Evolutionary conservation across 73 alveolate genomes (phyloP), one percentile per base, ranked within the genome.

Genomic region (Paramecium pentaurelia): DNA sequence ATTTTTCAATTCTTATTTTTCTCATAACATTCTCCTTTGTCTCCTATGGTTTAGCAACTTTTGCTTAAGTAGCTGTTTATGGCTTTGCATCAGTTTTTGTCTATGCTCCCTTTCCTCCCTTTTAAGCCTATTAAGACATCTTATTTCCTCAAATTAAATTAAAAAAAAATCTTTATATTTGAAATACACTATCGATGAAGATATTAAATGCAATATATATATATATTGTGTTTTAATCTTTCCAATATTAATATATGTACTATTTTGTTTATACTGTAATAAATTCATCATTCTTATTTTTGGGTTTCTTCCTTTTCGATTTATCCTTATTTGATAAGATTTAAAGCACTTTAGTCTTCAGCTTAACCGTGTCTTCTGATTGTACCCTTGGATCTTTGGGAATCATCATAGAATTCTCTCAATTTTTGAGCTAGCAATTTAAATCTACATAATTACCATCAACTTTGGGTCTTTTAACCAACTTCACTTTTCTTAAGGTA

Each of bases 401-500:
- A 34, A 32, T 80, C 91, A 28, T 80, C 91, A 45, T 80, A 80
- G 54, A 80, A 49, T 80, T 80, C 71, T 47, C 73, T 80, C 71
- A 80, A 47, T 80, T 42, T 80, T 25, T 34, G 6, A 42, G 91
- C 91, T 80, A 45, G 18, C 34, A 54, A 9, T 80, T 40, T 20
- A 45, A 22, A 9, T 10, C 16, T 18, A n/a, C 22, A 25, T 7
- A 0, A 25, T 45, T 89, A 89, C 94, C 94, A 95, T 96, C 99
- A 80, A 98, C 93, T 92, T 95, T 96, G 58, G 99, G 99, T 94
- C 98, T 96, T 96, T 98, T 98, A 90, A 98, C 95, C 80, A 96
- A 94, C 96, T 98, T 98, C 88, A 95, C 98, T 97, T 97, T 98
- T 86, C 97, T 96, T 92, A 98, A 88, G 90, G 95, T 94, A 71